Percentiles rank a stretch among this genome's conserved stretches.
phyloP scores from a whole-genome alignment of 1,139 yeast species.

The Lodderomyces oxycetoniae region DNA sequence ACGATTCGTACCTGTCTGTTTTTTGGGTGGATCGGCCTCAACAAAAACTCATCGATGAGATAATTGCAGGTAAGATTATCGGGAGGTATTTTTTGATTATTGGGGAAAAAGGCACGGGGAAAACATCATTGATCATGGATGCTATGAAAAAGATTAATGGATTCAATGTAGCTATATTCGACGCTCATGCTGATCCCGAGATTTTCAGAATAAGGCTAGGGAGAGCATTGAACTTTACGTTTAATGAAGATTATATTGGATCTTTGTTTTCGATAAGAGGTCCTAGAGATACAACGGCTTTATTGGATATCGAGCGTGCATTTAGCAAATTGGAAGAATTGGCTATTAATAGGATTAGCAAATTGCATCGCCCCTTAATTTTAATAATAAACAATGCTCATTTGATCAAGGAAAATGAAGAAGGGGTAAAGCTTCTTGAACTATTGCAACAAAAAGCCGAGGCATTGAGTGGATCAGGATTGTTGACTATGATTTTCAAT shows the following conservation, averaged over 20 bases:
- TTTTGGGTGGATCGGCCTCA: slow-evolving; percentile 70
- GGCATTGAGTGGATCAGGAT: slow-evolving; percentile 67
- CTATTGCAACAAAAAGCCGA: slow-evolving; percentile 82
- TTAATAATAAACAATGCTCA: slow-evolving; percentile 73
- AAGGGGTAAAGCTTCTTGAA: slow-evolving; percentile 68
- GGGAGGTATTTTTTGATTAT: slow-evolving; percentile 71
- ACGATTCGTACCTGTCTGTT: slow-evolving; percentile 27
- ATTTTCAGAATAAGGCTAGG: slow-evolving; percentile 75
- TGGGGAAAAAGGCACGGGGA: slow-evolving; percentile 88
- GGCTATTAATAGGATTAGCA: slow-evolving; percentile 48
- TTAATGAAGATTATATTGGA: slow-evolving; percentile 79
- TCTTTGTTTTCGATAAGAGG: slow-evolving; percentile 78
- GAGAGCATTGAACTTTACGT: slow-evolving; percentile 67
- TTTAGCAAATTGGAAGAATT: slow-evolving; percentile 71
- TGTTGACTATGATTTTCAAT: slow-evolving; percentile 71
- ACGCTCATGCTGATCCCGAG: slow-evolving; percentile 86
- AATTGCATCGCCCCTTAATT: slow-evolving; percentile 51
- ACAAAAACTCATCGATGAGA: slow-evolving; percentile 60
- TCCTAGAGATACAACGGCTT: slow-evolving; percentile 80
- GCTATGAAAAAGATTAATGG: slow-evolving; percentile 66
- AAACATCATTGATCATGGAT: slow-evolving; percentile 67
- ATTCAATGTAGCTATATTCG: slow-evolving; percentile 63
- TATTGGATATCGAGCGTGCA: slow-evolving; percentile 78
- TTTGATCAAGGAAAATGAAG: slow-evolving; percentile 67
- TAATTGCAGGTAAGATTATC: slow-evolving; percentile 54